A percentile compares a stretch with the other conserved stretches of the same genome.
phyloP scores from a whole-genome alignment of 2,329 filamentous ascomycete species.

The Claviceps capensis region DNA sequence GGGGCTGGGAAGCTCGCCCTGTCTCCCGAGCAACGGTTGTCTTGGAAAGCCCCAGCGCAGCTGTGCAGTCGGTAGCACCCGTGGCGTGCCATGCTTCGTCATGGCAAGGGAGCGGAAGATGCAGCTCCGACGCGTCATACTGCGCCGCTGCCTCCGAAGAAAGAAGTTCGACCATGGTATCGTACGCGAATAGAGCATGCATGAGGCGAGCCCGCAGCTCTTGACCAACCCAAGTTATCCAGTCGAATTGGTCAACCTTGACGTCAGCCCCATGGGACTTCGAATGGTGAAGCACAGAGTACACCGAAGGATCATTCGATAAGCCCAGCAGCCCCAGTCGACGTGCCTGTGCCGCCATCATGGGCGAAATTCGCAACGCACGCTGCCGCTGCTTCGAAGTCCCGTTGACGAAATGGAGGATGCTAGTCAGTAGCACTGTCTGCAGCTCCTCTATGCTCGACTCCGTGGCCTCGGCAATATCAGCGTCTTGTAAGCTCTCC shows the following conservation, averaged over 20 bases:
- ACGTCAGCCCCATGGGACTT: conserved; percentile 32
- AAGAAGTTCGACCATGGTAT: conserved; percentile 53
- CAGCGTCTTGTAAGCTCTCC: conserved; percentile 9
- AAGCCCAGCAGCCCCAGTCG: conserved; percentile 42
- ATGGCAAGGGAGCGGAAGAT: conserved; percentile 55
- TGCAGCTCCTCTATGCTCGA: conserved; percentile 52
- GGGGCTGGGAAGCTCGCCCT: conserved; percentile 28
- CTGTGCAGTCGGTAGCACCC: conserved; percentile 43
- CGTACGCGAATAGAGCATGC: conserved; percentile 50
- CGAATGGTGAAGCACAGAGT: conserved; percentile 46
- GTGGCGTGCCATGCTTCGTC: conserved; percentile 62
- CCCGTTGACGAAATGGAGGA: conserved; percentile 57
- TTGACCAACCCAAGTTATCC: conserved; percentile 55
- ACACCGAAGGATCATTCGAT: conserved; percentile 24
- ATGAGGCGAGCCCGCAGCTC: conserved; percentile 54
- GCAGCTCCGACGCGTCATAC: conserved; percentile 50
- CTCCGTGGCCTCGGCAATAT: conserved; percentile 15
- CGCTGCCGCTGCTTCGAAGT: conserved; percentile 49
- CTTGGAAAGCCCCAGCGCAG: conserved; percentile 53
- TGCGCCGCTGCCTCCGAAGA: conserved; percentile 52
- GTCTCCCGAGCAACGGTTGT: conserved; percentile 48
- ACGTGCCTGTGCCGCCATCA: conserved; percentile 43
- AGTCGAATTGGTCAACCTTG: conserved; percentile 25
- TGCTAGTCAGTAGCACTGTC: conserved; percentile 47
- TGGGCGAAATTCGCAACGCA: conserved; percentile 44